Evolutionary conservation across 1,139 yeast species (phyloP).

Genomic region (Magnusiomyces tetraspermus): DNA sequence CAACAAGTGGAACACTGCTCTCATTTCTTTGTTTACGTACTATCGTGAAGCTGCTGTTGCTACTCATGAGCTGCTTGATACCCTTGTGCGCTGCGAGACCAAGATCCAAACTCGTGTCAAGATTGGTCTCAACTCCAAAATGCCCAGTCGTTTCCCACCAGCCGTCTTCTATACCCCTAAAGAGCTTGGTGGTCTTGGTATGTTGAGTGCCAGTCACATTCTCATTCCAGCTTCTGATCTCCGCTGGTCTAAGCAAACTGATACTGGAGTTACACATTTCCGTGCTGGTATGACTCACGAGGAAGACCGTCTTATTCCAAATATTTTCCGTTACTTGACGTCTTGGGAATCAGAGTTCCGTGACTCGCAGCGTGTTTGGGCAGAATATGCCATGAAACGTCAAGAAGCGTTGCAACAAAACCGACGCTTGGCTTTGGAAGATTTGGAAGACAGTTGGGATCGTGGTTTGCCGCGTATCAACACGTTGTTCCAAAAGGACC

Average conservation of each 20-base stretch:
- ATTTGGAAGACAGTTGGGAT: constrained; percentile 90
- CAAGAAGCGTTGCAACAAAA: constrained; percentile 82
- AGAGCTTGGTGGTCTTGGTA: constrained; percentile 94
- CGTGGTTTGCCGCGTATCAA: constrained; percentile 94
- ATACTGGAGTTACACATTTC: constrained; percentile 90
- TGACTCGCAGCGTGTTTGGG: constrained; percentile 97
- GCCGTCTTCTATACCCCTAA: constrained; percentile 97
- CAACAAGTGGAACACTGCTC: constrained; percentile 91
- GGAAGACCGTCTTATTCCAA: constrained; percentile 71
- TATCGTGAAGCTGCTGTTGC: constrained; percentile 88
- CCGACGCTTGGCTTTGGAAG: constrained; percentile 82
- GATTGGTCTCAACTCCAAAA: constrained; percentile 89
- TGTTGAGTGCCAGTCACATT: constrained; percentile 95
- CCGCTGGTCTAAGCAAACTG: constrained; percentile 87
- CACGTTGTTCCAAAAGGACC: constrained; percentile 88
- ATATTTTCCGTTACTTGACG: constrained; percentile 82
- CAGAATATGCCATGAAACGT: constrained; percentile 85
- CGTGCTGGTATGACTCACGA: constrained; percentile 89
- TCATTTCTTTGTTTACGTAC: constrained; percentile 77
- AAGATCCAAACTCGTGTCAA: constrained; percentile 90
- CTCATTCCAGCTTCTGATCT: constrained; percentile 89
- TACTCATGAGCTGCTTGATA: constrained; percentile 68
- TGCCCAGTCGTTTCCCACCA: constrained; percentile 98
- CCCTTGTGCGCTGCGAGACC: constrained; percentile 84
- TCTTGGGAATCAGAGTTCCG: constrained; percentile 95